Conservation (phyloP, 2,329 filamentous ascomycete species). For the Akanthomyces uredinophilus region DNA sequence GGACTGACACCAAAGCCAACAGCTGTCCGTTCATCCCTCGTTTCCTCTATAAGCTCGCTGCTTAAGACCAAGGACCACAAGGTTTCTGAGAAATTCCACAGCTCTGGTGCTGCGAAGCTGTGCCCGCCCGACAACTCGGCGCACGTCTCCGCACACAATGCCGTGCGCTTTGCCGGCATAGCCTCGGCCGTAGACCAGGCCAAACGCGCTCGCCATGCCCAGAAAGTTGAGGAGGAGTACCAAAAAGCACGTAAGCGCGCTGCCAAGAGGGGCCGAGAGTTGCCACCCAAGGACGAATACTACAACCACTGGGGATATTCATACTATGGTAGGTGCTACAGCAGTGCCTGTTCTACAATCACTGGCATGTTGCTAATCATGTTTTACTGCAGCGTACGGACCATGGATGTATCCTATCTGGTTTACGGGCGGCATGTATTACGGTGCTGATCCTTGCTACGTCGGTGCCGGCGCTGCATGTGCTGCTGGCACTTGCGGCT, state of each 20-base stretch:
- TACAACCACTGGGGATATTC: conserved; percentile 51
- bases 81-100: conserved; percentile 39
- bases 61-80: conserved; percentile 21
- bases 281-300: conserved; percentile 45
- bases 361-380: neutral
- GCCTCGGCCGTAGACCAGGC: neutral
- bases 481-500: conserved; percentile 43
- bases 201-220: conserved; percentile 20
- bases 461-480: conserved; percentile 33
- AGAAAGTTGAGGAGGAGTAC: conserved; percentile 51
- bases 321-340: conserved; percentile 32
- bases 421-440: conserved; percentile 42
- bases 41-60: conserved; percentile 23
- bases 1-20: conserved; percentile 21
- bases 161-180: conserved; percentile 38
- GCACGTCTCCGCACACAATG: conserved; percentile 71
- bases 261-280: conserved; percentile 41
- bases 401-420: conserved; percentile 41
- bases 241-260: conserved; percentile 46
- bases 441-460: conserved; percentile 36
- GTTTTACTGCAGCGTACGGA: conserved; percentile 32
- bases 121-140: conserved; percentile 54
- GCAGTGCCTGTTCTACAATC: too few species aligned
- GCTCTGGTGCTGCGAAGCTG: conserved; percentile 42
- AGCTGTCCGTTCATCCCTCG: neutral